Conservation (phyloP, 2,329 filamentous ascomycete species). For the Ascomycota sp. region DNA sequence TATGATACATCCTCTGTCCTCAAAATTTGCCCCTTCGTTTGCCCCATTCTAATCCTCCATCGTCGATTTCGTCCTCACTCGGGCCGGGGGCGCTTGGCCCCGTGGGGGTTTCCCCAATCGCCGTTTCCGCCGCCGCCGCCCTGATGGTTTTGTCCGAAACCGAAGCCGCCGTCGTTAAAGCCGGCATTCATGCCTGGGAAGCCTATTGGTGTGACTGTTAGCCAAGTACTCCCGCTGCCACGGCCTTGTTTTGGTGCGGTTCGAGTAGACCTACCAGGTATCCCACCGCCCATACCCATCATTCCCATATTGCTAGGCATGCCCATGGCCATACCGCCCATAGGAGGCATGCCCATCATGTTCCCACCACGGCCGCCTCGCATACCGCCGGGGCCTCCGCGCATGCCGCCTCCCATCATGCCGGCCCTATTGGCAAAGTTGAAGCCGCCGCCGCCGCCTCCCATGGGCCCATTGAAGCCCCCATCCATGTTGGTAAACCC, state of each 20-base stretch:
- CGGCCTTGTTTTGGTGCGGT: too few relatives aligned
- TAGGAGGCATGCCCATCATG: constrained; percentile 28
- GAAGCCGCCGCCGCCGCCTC: constrained; percentile 21
- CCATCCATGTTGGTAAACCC: constrained; percentile 28
- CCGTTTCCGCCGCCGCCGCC: constrained; percentile 19
- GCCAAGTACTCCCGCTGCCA: too few relatives aligned
- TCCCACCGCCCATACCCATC: constrained; percentile 27
- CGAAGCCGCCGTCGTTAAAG: constrained; percentile 47
- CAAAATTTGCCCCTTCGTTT: too few relatives aligned
- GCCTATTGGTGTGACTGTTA: constrained; percentile 16
- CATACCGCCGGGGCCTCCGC: constrained; percentile 25
- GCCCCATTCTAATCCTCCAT: background rate
- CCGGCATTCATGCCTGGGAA: constrained; percentile 50
- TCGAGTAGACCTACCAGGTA: constrained; percentile 19
- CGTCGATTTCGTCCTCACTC: constrained; percentile 26
- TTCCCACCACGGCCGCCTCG: constrained; percentile 27
- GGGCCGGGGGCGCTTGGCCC: constrained; percentile 57
- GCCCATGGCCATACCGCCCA: constrained; percentile 29
- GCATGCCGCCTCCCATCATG: constrained; percentile 23
- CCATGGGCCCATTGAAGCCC: constrained; percentile 27
- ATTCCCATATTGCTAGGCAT: constrained; percentile 37
- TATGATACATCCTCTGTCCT: background rate
- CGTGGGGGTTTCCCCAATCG: constrained; percentile 63
- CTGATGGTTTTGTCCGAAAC: constrained; percentile 34
- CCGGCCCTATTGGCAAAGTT: constrained; percentile 25